Evolutionary conservation across 106 monocot genomes (phyloP).

Genomic region (Dioscorea alata): DNA sequence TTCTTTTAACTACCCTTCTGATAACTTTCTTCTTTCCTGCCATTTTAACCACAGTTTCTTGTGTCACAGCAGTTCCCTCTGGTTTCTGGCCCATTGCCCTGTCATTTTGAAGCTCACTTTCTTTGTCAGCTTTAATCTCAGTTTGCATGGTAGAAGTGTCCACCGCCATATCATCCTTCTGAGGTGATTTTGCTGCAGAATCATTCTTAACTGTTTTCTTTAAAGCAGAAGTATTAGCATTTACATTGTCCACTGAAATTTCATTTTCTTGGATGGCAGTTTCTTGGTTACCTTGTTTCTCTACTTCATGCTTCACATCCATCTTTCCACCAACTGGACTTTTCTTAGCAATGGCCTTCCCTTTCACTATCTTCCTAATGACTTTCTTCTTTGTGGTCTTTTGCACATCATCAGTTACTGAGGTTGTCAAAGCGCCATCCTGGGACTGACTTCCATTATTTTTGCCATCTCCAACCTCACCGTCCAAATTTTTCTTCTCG

Average conservation of each 20-base stretch:
- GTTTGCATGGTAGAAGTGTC: constrained; percentile 5
- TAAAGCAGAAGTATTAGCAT: constrained; percentile 32
- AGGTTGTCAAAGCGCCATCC: constrained; percentile 15
- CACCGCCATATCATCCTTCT: constrained; percentile 17
- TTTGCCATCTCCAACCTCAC: constrained; percentile 8
- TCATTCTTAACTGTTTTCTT: constrained; percentile 41
- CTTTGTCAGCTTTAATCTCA: constrained; percentile 25
- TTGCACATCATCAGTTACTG: constrained; percentile 6
- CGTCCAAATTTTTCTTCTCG: constrained; percentile 15
- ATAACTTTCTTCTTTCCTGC: constrained; percentile 82
- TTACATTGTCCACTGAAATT: neutral
- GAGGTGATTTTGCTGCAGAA: constrained; percentile 23
- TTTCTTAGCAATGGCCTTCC: constrained; percentile 39
- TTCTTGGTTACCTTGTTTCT: constrained; percentile 15
- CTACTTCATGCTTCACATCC: constrained; percentile 17
- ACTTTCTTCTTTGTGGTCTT: constrained; percentile 44
- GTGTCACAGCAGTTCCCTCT: constrained; percentile 8
- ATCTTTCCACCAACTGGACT: constrained; percentile 27
- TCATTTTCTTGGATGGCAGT: constrained; percentile 10
- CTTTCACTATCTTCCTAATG: constrained; percentile 54
- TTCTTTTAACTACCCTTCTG: constrained; percentile 70
- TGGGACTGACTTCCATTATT: neutral
- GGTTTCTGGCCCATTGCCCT: constrained; percentile 1
- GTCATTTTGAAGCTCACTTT: constrained; percentile 18
- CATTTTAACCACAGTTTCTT: constrained; percentile 29